phyloP scores from a whole-genome alignment of 352 stramenopile genomes.

The Pythium rhizo-oryzae region DNA sequence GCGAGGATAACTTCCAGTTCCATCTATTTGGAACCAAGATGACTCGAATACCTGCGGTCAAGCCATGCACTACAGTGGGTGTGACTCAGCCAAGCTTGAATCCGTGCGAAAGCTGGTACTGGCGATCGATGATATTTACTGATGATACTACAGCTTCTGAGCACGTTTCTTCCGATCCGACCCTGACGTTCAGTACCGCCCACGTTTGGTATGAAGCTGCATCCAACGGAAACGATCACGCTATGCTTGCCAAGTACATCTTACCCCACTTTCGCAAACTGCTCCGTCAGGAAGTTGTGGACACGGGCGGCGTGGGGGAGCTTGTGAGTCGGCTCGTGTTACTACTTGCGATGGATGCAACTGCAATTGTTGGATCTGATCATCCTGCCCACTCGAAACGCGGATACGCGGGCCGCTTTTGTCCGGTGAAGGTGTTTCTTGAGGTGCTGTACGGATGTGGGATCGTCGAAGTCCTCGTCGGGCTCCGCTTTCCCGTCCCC shows the following conservation, averaged over 20 bases:
- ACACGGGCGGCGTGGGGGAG: background rate
- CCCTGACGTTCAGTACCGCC: constrained; percentile 34
- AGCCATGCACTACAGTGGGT: too few relatives aligned
- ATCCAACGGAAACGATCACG: background rate
- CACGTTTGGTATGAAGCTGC: constrained; percentile 24
- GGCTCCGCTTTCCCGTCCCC: too few relatives aligned
- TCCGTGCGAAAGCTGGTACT: too few relatives aligned
- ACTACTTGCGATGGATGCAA: constrained; percentile 18
- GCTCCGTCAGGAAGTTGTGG: constrained; percentile 9
- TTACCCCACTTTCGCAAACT: constrained; percentile 2
- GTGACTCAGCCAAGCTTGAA: too few relatives aligned
- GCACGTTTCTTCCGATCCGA: constrained; percentile 29
- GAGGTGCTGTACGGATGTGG: background rate
- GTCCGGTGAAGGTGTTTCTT: background rate
- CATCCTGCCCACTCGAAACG: background rate
- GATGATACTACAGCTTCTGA: constrained; percentile 23
- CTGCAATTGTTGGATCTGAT: background rate
- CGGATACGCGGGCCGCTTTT: constrained; percentile 10
- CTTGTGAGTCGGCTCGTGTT: constrained; percentile 16
- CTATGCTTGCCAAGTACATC: background rate
- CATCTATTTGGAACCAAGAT: too few relatives aligned
- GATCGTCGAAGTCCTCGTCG: background rate
- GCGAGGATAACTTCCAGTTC: too few relatives aligned
- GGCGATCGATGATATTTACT: too few relatives aligned
- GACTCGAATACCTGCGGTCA: too few relatives aligned